These are phyloP conservation scores for Pelargonium citronellum DNA, from an alignment of 441 rosid genomes.

Conservation along the genomic window DNA sequence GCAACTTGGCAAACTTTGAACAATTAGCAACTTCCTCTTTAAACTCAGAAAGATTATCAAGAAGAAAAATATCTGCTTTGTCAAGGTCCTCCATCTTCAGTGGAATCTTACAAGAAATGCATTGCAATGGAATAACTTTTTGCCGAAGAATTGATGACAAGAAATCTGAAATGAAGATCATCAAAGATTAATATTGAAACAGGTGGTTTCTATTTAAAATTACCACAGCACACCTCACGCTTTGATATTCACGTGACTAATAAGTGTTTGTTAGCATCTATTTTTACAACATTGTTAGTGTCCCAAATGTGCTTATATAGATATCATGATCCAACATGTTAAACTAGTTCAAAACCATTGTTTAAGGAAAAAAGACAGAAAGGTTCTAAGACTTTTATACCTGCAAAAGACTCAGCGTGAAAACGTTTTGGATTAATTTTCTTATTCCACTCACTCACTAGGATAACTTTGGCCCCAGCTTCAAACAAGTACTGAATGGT, in stretches of 20 bases:
- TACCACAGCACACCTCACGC: slow-evolving; percentile 4
- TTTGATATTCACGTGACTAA: slow-evolving; percentile 6
- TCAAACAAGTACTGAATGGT: slow-evolving; percentile 44
- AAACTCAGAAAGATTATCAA: slow-evolving; percentile 47
- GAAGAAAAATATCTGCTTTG: slow-evolving; percentile 39
- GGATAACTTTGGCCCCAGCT: slow-evolving; percentile 51
- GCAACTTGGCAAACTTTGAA: slow-evolving; percentile 36
- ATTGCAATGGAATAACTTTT: slow-evolving; percentile 34
- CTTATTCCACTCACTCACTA: slow-evolving; percentile 46
- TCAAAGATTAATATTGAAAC: slow-evolving; percentile 15
- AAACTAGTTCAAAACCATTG: not conserved
- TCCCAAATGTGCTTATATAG: not conserved
- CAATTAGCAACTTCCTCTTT: slow-evolving; percentile 63
- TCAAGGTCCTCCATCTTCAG: slow-evolving; percentile 30
- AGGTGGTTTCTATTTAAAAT: not conserved
- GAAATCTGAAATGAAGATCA: slow-evolving; percentile 38
- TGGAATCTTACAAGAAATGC: slow-evolving; percentile 28
- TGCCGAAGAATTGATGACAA: slow-evolving; percentile 41
- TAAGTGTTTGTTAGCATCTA: not conserved
- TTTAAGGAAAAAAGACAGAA: slow-evolving; percentile 9
- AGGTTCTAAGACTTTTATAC: slow-evolving; percentile 25
- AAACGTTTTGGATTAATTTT: slow-evolving; percentile 30
- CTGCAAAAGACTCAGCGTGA: slow-evolving; percentile 39
- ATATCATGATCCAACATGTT: not conserved
- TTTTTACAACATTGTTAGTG: not conserved